Evolutionary conservation across 371 early-diverging fungal species (phyloP), one percentile per base, ranked within the genome.

Genomic region (Mucor lusitanicus): DNA sequence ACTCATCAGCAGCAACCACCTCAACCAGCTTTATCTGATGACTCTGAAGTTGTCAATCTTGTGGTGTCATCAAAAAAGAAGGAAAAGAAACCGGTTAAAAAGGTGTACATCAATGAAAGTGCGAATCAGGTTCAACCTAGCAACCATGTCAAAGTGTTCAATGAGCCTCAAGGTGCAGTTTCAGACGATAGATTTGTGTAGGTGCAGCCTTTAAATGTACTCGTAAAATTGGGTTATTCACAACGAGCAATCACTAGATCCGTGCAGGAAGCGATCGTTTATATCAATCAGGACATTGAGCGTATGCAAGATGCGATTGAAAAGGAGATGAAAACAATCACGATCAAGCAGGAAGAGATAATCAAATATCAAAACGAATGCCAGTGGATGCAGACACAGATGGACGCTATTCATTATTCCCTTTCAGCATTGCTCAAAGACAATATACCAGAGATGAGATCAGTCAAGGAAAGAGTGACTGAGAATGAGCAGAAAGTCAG

Each of bases 81-180:
- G 39, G 32, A 61, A 46, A 65, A 63, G 33, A 57, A 46, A 15
- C 42, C 67, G 9, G 13, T 13, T 13, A 67, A 67, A 11, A 58
- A 28, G 28, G 70, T 69, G 3, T 15, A 60, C 17, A 69, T 69
- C 4, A 69, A 69, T 28, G 73, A 79, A 69, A 64, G 63, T 48
- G 64, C 74, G 50, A 62, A 68, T 69, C 64, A 76, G 67, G 48
- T 72, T 48, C 62, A 58, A 67, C 48, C 4, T 25, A 42, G 25
- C 3, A 42, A 35, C 17, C 19, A 46, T 32, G 7, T 33, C 17
- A 35, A 25, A 5, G 48, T 15, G 27, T 59, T 50, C 32, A 48
- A 59, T 30, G 21, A 30, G 6, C 64, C 57, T 1, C 17, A 58
- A 21, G 65, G 54, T n/a, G 61, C 60, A 61, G 61, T 70, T 53